Base-by-base conservation (phyloP, 805 yeast species). In the Wickerhamiella kurtzmanii region DNA sequence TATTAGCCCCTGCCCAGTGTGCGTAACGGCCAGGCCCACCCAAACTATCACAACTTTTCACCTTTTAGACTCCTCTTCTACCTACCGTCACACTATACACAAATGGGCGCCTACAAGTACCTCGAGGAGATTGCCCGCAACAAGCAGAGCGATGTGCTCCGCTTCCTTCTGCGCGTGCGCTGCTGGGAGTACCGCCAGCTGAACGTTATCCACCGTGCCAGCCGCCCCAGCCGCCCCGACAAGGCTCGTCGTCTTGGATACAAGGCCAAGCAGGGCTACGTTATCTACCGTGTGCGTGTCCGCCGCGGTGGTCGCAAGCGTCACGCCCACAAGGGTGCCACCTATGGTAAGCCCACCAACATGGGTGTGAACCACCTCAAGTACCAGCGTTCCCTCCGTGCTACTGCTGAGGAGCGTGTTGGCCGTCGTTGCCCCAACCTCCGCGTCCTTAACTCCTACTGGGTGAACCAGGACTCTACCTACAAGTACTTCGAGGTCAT, bases 321-420 rank as follows among this genome's bases (percentile, higher is more conserved):
- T 78, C 96, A 96, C 66, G 96, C 82, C 66, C 87, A 94, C 77
- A 92, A 92, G 92, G 98, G 98, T 85, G 97, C 96, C 68, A 92
- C 97, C 71, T 89, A 92, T 82, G 98, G 98, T 85, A 92, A 92
- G 84, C 98, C 98, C 82, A 92, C 98, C 79, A 92, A 92, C 94
- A 95, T 86, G 78, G 98, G 98, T 85, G 92, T 92, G 63, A 80
- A 79, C 79, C 96, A 92, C 74, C 84, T 92, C 77, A 92, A 92
- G 79, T 88, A 87, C 94, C 98, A 92, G 79, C 86, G 89, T 76
- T 82, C 96, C 57, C 77, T 86, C 73, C 86, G 95, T 75, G 79
- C 95, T 64, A 88, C 96, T 65, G 98, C 98, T 66, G 98, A 92
- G 79, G 98, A 92, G 80, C 85, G 97, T 78, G 94, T 89, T 66